Evolutionary conservation across 441 rosid genomes (phyloP).

Genomic region (Erodium moschatum): DNA sequence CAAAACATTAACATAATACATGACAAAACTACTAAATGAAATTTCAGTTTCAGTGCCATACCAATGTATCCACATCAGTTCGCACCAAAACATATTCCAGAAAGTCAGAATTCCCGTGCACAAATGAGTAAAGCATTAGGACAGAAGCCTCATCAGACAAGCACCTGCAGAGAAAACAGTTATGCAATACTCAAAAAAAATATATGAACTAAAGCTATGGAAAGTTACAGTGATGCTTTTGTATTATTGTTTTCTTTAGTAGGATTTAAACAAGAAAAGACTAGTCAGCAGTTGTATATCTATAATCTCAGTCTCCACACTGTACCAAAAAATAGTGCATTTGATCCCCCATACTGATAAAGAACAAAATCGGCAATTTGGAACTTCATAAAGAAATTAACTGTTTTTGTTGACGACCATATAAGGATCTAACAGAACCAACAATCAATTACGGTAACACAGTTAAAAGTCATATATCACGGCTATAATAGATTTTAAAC

Average conservation of each 20-base stretch:
- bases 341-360: too few species aligned
- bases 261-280: too few species aligned
- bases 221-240: too few species aligned
- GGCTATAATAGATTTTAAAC: background rate
- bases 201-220: background rate
- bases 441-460: background rate
- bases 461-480: background rate
- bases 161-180: conserved; percentile 50
- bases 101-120: conserved; percentile 91
- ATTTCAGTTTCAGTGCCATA: conserved; percentile 30
- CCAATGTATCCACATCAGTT: conserved; percentile 95
- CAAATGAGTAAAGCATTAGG: conserved; percentile 78
- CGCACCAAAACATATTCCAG: conserved; percentile 95
- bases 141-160: conserved; percentile 88
- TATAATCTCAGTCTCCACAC: too few species aligned
- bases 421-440: background rate
- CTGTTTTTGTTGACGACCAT: background rate
- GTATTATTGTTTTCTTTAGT: too few species aligned
- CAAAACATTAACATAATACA: background rate
- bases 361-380: background rate
- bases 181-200: conserved; percentile 11
- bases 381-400: background rate
- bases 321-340: too few species aligned
- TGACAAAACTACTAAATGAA: conserved; percentile 11
- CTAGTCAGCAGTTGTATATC: too few species aligned